Evolutionary conservation across 139 green algal genomes (phyloP).

Genomic region (Chlorella vulgaris): DNA sequence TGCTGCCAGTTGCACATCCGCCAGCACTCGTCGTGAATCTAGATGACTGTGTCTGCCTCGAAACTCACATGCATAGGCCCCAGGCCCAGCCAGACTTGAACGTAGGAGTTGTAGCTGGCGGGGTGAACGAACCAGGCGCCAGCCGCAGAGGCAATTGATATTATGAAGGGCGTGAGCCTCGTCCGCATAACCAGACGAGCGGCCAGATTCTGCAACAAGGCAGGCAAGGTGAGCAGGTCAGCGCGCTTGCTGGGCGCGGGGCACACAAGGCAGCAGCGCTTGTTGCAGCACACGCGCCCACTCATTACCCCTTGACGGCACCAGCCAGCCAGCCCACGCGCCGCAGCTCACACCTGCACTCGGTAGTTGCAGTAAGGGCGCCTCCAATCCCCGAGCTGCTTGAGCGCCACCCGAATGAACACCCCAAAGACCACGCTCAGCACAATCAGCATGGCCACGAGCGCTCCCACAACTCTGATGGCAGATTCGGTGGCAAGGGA

Average conservation of each 20-base stretch:
- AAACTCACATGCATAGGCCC: conserved; percentile 3
- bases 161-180: neutral
- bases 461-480: too few relatives aligned
- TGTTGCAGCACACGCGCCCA: neutral
- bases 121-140: neutral
- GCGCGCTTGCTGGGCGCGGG: neutral
- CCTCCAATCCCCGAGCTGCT: neutral
- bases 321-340: neutral
- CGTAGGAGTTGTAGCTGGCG: neutral
- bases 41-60: too few relatives aligned
- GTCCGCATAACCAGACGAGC: neutral
- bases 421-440: neutral
- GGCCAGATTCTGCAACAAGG: neutral
- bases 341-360: neutral
- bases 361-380: neutral
- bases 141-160: neutral
- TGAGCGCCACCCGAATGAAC: neutral
- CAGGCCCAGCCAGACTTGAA: neutral
- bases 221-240: neutral
- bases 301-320: neutral
- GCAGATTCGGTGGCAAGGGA: too few relatives aligned
- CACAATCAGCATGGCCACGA: too few relatives aligned
- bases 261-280: too few relatives aligned
- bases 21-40: too few relatives aligned
- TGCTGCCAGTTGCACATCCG: too few relatives aligned